Evolutionary conservation across 2,329 filamentous ascomycete species (phyloP).

Genomic region (Rhinocladiella mackenziei): DNA sequence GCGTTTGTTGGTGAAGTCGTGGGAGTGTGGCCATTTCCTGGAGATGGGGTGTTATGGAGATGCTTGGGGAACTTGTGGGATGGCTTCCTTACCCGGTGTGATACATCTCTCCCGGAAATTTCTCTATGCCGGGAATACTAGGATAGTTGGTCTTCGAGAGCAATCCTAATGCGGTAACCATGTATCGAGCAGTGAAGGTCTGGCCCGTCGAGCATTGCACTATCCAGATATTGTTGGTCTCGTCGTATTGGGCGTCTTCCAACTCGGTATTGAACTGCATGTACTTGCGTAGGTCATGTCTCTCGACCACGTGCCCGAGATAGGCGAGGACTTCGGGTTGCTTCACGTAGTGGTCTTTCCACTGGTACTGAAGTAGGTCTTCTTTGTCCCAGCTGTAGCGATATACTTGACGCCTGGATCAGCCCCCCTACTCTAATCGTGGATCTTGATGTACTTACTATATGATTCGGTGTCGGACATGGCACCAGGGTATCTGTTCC

Average conservation of each 20-base stretch:
- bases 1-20: conserved; percentile 26
- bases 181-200: conserved; percentile 37
- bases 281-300: conserved; percentile 44
- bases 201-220: conserved; percentile 40
- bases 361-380: conserved; percentile 19
- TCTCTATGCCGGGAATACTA: conserved; percentile 36
- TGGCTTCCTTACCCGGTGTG: conserved; percentile 34
- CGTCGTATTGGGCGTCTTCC: conserved; percentile 32
- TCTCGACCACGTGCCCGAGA: conserved; percentile 47
- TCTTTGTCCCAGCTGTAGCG: conserved; percentile 41
- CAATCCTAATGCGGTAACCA: conserved; percentile 40
- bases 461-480: conserved; percentile 24
- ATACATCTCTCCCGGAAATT: conserved; percentile 38
- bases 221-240: conserved; percentile 38
- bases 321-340: conserved; percentile 43
- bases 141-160: conserved; percentile 40
- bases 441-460: background rate
- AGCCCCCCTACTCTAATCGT: too few relatives aligned
- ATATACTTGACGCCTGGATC: conserved; percentile 22
- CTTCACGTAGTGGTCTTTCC: conserved; percentile 24
- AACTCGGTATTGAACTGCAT: conserved; percentile 46
- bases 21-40: conserved; percentile 37
- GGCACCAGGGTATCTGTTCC: conserved; percentile 41
- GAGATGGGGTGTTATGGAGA: background rate
- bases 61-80: background rate